phyloP scores from a whole-genome alignment of 164 flowering plant genomes.

The Dillenia suffruticosa region DNA sequence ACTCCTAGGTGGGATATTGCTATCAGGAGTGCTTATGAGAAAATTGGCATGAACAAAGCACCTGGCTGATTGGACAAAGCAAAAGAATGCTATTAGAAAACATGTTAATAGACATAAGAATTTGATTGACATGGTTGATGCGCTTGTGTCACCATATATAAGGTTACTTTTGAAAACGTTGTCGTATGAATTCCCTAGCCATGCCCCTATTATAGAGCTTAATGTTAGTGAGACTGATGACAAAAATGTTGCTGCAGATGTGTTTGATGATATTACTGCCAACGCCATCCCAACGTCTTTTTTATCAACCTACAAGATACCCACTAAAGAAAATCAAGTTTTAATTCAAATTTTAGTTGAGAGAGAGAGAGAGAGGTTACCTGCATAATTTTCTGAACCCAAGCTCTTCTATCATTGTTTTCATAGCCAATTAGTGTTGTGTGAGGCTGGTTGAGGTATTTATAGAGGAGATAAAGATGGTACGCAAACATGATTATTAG shows the following conservation, averaged over 20 bases:
- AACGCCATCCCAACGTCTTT: conserved; percentile 21
- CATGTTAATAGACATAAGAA: conserved; percentile 46
- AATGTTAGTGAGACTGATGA: conserved; percentile 40
- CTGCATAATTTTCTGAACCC: conserved; percentile 52
- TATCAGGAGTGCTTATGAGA: conserved; percentile 37
- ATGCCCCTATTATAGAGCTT: conserved; percentile 49
- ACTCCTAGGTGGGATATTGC: conserved; percentile 9
- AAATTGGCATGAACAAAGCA: conserved; percentile 43
- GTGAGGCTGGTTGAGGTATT: conserved; percentile 39
- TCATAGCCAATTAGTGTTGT: conserved; percentile 53
- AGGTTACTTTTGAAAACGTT: conserved; percentile 25
- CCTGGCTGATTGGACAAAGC: conserved; percentile 44
- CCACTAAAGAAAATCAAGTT: background rate
- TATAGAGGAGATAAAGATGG: conserved; percentile 52
- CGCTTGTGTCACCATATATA: conserved; percentile 45
- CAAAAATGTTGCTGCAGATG: conserved; percentile 40
- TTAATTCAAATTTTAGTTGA: background rate
- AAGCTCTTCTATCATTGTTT: conserved; percentile 37
- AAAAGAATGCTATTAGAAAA: conserved; percentile 45
- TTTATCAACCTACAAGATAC: conserved; percentile 19
- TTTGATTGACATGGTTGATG: conserved; percentile 42
- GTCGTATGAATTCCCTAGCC: conserved; percentile 26
- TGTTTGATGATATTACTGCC: conserved; percentile 28
- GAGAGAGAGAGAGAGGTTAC: conserved; percentile 12
- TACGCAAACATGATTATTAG: conserved; percentile 43